A percentile compares a stretch with the other conserved stretches of the same genome.
Evolutionary conservation across 495 filamentous ascomycete genomes (phyloP).

Genomic region (Oleoguttula mirabilis): DNA sequence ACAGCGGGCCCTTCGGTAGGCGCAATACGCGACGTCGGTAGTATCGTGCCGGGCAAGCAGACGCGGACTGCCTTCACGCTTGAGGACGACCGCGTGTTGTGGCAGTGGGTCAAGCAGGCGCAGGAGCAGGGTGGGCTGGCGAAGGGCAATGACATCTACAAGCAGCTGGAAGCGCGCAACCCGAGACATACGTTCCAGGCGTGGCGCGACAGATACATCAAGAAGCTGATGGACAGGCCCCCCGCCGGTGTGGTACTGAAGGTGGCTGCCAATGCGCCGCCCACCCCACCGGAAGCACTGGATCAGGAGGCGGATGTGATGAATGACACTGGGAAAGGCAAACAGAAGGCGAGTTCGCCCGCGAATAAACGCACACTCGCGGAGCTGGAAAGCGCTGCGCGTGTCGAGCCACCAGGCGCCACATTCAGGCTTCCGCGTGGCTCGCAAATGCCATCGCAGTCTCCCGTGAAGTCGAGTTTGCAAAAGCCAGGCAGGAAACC

Average conservation of each 20-base stretch:
- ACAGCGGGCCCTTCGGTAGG: constrained; percentile 36
- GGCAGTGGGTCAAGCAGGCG: constrained; percentile 41
- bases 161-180: constrained; percentile 47
- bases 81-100: constrained; percentile 50
- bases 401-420: too few species aligned
- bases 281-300: constrained; percentile 16
- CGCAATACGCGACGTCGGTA: constrained; percentile 38
- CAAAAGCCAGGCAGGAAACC: background rate
- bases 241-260: constrained; percentile 22
- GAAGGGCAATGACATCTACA: constrained; percentile 52
- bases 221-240: constrained; percentile 37
- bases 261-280: constrained; percentile 8
- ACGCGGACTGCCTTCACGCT: constrained; percentile 41
- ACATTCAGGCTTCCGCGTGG: too few species aligned
- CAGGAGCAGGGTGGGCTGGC: constrained; percentile 30
- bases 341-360: background rate
- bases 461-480: background rate
- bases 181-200: constrained; percentile 57
- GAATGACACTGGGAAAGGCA: background rate
- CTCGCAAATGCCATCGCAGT: too few species aligned
- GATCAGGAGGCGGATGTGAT: constrained; percentile 17
- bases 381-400: background rate
- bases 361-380: background rate
- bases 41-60: constrained; percentile 33
- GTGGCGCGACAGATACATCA: constrained; percentile 59